phyloP scores from a whole-genome alignment of 805 yeast genomes.

The Starmerella tilneyi region DNA sequence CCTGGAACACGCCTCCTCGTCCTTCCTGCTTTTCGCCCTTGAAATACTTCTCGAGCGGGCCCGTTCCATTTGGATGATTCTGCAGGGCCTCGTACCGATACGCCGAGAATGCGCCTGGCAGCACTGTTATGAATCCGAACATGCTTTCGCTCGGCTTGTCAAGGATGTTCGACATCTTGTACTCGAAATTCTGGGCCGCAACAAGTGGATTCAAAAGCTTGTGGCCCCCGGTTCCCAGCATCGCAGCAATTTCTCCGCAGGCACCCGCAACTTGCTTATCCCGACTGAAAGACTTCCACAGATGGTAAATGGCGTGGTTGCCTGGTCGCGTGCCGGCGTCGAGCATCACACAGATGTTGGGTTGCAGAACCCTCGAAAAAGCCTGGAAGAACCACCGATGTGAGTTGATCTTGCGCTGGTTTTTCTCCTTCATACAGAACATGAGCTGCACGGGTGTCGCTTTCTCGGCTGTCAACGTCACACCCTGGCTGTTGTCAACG shows the following conservation, averaged over 20 bases:
- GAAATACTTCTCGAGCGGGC: conserved; percentile 81
- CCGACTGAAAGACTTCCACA: conserved; percentile 77
- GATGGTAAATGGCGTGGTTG: conserved; percentile 68
- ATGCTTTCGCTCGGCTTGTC: conserved; percentile 94
- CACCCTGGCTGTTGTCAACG: conserved; percentile 42
- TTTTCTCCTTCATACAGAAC: conserved; percentile 82
- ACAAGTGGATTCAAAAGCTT: conserved; percentile 72
- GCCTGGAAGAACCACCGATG: conserved; percentile 97
- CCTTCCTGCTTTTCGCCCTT: conserved; percentile 81
- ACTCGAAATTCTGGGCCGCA: conserved; percentile 95
- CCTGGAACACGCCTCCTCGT: conserved; percentile 71
- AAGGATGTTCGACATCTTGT: conserved; percentile 85
- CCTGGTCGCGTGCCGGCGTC: conserved; percentile 95
- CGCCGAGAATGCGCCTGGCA: conserved; percentile 96
- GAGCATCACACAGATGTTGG: conserved; percentile 69
- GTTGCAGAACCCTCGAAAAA: conserved; percentile 70
- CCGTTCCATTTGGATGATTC: conserved; percentile 57
- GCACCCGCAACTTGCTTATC: conserved; percentile 87
- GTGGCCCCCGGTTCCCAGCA: conserved; percentile 52
- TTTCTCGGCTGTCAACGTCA: conserved; percentile 56
- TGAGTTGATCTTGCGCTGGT: conserved; percentile 82
- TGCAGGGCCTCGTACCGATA: conserved; percentile 73
- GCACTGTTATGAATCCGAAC: conserved; percentile 86
- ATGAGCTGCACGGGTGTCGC: conserved; percentile 75
- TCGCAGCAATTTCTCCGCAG: conserved; percentile 91